Conservation (phyloP, 257 asterid genomes). For the Striga asiatica region DNA sequence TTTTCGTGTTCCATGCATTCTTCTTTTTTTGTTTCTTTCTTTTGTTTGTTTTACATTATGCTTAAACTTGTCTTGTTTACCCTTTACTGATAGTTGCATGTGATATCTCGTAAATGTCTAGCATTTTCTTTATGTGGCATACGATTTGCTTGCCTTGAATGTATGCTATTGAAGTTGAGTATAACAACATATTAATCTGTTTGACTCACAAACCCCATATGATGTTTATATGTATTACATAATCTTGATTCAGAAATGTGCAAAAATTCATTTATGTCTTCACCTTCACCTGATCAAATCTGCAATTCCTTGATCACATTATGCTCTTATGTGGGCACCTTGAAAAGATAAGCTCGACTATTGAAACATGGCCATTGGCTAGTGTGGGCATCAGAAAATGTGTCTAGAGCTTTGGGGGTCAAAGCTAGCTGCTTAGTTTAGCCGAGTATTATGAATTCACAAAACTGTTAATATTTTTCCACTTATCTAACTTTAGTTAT, state of each 20-base stretch:
- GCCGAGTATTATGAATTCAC: too few species aligned
- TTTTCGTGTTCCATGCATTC: conserved; percentile 13
- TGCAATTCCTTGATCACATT: too few species aligned
- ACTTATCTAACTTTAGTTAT: too few species aligned
- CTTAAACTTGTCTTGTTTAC: conserved; percentile 9
- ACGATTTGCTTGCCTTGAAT: neutral
- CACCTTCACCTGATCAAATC: too few species aligned
- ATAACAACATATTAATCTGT: neutral
- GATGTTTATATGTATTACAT: neutral
- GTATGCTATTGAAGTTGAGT: neutral
- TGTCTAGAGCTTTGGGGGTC: too few species aligned
- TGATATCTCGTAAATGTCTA: neutral
- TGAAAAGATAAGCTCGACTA: neutral
- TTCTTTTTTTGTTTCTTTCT: too few species aligned
- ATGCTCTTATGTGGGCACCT: neutral
- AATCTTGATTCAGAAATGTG: neutral
- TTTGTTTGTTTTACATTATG: neutral
- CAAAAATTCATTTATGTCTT: neutral
- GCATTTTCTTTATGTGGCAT: neutral
- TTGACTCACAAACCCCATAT: neutral
- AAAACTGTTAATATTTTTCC: too few species aligned
- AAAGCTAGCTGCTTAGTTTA: too few species aligned
- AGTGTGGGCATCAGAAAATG: neutral
- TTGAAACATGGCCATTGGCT: neutral
- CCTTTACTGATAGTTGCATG: neutral